Evolutionary conservation across 495 filamentous ascomycete species (phyloP).

Genomic region (Penicillium robsamsonii): DNA sequence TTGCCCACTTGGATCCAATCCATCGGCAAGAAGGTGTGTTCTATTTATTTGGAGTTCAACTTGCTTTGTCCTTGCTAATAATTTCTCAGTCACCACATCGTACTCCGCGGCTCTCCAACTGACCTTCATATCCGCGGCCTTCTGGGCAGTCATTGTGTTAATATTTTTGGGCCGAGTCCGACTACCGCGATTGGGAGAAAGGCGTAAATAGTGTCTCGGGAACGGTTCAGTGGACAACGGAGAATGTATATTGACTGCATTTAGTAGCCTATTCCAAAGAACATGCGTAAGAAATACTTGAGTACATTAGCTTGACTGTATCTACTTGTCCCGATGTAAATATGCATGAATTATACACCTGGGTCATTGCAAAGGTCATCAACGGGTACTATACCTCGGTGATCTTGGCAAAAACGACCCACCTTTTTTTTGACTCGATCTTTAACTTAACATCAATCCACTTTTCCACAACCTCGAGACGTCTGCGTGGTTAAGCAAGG

Average conservation of each 20-base stretch:
- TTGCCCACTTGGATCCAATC: slow-evolving; percentile 46
- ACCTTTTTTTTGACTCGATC: neutral
- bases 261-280: neutral
- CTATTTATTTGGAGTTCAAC: neutral
- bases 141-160: slow-evolving; percentile 50
- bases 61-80: slow-evolving; percentile 15
- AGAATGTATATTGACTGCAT: neutral
- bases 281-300: neutral
- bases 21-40: slow-evolving; percentile 52
- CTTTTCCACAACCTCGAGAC: slow-evolving; percentile 4
- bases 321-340: neutral
- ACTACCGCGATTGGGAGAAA: slow-evolving; percentile 53
- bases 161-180: slow-evolving; percentile 49
- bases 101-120: slow-evolving; percentile 57
- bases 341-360: neutral
- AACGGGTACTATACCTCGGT: neutral
- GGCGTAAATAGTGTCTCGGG: slow-evolving; percentile 7
- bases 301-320: neutral
- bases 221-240: neutral
- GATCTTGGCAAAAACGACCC: slow-evolving; percentile 8
- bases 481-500: neutral
- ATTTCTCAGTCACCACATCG: slow-evolving; percentile 50
- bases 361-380: too few species aligned
- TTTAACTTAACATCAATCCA: slow-evolving; percentile 6
- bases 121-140: slow-evolving; percentile 52